A percentile compares a stretch with the other conserved stretches of the same genome.
These are phyloP conservation scores for Chlorella sp. DNA, from an alignment of 139 green algal species.

Conservation along the genomic window DNA sequence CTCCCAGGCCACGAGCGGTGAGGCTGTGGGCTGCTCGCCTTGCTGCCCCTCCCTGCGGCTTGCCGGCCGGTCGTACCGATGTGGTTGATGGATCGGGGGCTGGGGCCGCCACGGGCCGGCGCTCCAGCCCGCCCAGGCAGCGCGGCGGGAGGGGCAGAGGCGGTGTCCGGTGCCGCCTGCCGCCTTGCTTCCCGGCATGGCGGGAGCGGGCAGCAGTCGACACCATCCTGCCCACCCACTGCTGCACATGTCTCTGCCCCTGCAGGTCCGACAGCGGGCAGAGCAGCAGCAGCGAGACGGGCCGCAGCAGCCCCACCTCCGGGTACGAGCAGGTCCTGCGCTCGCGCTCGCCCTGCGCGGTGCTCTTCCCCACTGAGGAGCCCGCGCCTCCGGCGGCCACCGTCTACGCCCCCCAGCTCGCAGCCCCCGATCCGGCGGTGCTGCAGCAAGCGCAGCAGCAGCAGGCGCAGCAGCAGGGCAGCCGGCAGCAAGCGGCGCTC, in stretches of 20 bases:
- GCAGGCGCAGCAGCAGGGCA: not conserved
- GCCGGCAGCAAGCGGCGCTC: too few relatives aligned
- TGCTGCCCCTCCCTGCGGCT: too few relatives aligned
- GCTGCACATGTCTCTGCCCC: not conserved
- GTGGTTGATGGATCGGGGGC: too few relatives aligned
- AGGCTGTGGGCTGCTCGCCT: too few relatives aligned
- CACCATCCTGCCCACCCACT: too few relatives aligned
- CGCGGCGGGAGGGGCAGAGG: not conserved
- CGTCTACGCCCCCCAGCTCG: not conserved
- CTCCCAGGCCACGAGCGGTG: too few relatives aligned
- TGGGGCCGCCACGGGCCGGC: not conserved
- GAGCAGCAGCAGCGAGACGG: conserved; percentile 1
- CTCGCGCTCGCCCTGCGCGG: conserved; percentile 13
- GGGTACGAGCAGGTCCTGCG: conserved; percentile 20
- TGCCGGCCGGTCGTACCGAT: too few relatives aligned
- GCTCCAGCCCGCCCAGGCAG: not conserved
- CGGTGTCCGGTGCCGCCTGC: too few relatives aligned
- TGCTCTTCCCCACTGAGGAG: not conserved
- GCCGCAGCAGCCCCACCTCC: conserved; percentile 13
- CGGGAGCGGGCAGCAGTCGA: too few relatives aligned
- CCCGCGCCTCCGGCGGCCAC: not conserved
- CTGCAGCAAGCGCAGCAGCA: not conserved
- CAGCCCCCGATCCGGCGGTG: not conserved
- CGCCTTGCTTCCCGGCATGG: not conserved
- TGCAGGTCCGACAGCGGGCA: not conserved